These are phyloP conservation scores for Aspergillus japonicus DNA, from an alignment of 2,329 filamentous ascomycete species.

Conservation along the genomic window DNA sequence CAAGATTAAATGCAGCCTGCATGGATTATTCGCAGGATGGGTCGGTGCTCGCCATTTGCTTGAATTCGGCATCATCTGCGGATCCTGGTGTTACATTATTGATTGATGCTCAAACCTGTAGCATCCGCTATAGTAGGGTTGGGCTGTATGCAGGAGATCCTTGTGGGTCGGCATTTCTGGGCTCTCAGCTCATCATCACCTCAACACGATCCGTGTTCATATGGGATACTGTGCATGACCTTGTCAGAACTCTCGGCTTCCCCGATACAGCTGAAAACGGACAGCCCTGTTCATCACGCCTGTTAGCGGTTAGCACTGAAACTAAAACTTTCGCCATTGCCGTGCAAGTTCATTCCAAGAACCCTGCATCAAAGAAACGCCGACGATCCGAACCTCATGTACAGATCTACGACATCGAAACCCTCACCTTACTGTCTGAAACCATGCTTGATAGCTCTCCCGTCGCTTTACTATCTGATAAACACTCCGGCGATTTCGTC, in stretches of 20 bases:
- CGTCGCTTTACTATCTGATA: conserved; percentile 65
- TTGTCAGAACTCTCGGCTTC: conserved; percentile 65
- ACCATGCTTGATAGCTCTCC: conserved; percentile 57
- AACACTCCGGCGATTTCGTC: conserved; percentile 69
- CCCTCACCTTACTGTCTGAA: conserved; percentile 59
- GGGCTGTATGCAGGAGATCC: conserved; percentile 66
- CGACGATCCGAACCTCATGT: conserved; percentile 48
- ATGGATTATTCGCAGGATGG: conserved; percentile 81
- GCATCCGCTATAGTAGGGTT: conserved; percentile 64
- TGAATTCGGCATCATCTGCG: conserved; percentile 40
- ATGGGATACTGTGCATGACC: conserved; percentile 80
- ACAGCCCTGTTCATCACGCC: conserved; percentile 19
- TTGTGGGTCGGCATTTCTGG: conserved; percentile 68
- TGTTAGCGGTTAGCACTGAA: conserved; percentile 66
- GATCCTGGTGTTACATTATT: conserved; percentile 68
- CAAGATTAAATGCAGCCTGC: conserved; percentile 55
- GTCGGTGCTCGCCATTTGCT: conserved; percentile 69
- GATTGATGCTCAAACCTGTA: conserved; percentile 69
- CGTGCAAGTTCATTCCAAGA: conserved; percentile 33
- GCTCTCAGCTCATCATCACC: conserved; percentile 71
- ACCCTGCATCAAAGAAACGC: conserved; percentile 45
- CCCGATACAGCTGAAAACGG: conserved; percentile 39
- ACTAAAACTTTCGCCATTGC: conserved; percentile 67
- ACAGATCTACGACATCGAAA: conserved; percentile 65
- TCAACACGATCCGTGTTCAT: conserved; percentile 68